Conservation (phyloP, 106 monocot genomes). For the Dendrobium chrysotoxum region DNA sequence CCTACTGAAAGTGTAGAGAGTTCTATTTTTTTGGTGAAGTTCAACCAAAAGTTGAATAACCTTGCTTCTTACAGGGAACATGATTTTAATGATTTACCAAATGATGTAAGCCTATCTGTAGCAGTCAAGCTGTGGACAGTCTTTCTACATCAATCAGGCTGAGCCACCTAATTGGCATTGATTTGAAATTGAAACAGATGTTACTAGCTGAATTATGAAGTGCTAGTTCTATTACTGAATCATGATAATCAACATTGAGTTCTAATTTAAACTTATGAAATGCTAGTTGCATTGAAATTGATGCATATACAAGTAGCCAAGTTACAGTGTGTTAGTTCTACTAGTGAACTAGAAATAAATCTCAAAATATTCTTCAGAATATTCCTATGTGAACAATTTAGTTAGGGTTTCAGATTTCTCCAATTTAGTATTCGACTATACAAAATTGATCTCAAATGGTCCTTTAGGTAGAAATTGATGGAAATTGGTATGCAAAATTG, state of each 20-base stretch:
- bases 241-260: not conserved
- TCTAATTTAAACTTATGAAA: not conserved
- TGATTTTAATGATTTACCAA: not conserved
- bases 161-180: not conserved
- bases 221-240: not conserved
- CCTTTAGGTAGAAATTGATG: no score
- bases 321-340: not conserved
- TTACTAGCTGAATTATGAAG: no score
- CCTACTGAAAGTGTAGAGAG: not conserved
- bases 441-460: no score
- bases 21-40: not conserved
- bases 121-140: not conserved
- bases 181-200: not conserved
- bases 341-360: no score
- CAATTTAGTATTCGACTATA: no score
- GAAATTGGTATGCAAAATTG: no score
- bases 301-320: not conserved
- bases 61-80: not conserved
- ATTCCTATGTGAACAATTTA: no score
- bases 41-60: not conserved
- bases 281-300: not conserved
- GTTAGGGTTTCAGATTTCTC: no score
- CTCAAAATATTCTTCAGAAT: no score
- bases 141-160: not conserved
- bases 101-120: not conserved